phyloP scores from a whole-genome alignment of 2,329 filamentous ascomycete genomes.

The Gaeumannomyces tritici region DNA sequence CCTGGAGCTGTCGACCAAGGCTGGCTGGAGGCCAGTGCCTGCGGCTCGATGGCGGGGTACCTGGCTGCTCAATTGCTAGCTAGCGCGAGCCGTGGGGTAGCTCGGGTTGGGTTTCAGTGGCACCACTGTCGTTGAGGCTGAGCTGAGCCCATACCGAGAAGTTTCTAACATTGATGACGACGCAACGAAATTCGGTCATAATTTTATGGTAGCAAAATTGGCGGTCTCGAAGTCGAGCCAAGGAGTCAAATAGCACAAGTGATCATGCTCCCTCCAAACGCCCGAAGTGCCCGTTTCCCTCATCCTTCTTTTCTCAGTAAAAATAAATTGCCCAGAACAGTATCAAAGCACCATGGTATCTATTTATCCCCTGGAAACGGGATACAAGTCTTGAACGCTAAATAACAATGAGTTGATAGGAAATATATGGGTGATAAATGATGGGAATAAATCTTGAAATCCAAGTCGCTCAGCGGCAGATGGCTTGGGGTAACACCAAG shows the following conservation, averaged over 20 bases:
- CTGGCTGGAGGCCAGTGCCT: too few species aligned
- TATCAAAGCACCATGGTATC: neutral
- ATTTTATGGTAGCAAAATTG: too few species aligned
- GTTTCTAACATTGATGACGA: too few species aligned
- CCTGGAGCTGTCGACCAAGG: neutral
- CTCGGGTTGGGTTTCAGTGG: neutral
- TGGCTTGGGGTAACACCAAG: neutral
- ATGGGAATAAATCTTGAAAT: neutral
- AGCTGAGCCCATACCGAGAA: too few species aligned
- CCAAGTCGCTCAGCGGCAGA: neutral
- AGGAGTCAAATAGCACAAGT: too few species aligned
- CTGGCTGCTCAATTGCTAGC: neutral
- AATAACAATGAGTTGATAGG: neutral
- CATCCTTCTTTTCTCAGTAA: neutral
- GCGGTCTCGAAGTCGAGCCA: too few species aligned
- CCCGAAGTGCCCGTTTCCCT: neutral
- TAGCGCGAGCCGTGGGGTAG: neutral
- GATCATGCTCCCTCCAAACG: neutral
- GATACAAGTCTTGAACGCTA: neutral
- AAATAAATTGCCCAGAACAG: neutral
- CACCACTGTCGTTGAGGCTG: neutral
- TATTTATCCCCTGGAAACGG: neutral
- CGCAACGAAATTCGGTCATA: too few species aligned
- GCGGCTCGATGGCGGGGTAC: neutral
- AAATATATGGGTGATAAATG: neutral